Conservation (phyloP, 352 stramenopile species). For the Thalassiosira ordinaria region DNA sequence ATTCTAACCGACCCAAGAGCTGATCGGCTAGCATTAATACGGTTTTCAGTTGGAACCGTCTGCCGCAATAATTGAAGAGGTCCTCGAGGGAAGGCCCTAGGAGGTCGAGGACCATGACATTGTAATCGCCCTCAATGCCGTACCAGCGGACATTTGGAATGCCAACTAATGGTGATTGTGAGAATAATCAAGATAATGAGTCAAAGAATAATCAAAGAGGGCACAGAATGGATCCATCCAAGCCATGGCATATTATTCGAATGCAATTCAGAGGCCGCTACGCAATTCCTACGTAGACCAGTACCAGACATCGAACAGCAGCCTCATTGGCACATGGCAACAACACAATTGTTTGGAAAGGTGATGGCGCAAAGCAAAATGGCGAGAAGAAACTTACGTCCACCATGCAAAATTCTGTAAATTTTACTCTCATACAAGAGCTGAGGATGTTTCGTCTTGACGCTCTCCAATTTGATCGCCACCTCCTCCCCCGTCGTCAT, state of each 20-base stretch:
- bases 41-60: constrained; percentile 92
- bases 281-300: constrained; percentile 1
- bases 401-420: constrained; percentile 99
- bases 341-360: no score
- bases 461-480: constrained; percentile 99
- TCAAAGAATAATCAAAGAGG: constrained; percentile 3
- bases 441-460: constrained; percentile 95
- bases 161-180: constrained; percentile 87
- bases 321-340: no score
- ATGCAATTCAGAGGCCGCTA: background rate
- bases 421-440: constrained; percentile 99
- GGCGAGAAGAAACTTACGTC: constrained; percentile 88
- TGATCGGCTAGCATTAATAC: constrained; percentile 92
- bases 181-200: no score
- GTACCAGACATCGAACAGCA: background rate
- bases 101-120: constrained; percentile 99
- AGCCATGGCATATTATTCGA: no score
- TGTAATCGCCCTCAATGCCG: constrained; percentile 98
- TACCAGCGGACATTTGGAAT: constrained; percentile 99
- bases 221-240: background rate
- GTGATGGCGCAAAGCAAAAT: background rate
- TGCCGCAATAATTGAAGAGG: constrained; percentile 94
- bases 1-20: constrained; percentile 91
- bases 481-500: constrained; percentile 98
- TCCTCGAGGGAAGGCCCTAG: constrained; percentile 96